Evolutionary conservation across 495 filamentous ascomycete species (phyloP).

Genomic region (Penicillium silybi): DNA sequence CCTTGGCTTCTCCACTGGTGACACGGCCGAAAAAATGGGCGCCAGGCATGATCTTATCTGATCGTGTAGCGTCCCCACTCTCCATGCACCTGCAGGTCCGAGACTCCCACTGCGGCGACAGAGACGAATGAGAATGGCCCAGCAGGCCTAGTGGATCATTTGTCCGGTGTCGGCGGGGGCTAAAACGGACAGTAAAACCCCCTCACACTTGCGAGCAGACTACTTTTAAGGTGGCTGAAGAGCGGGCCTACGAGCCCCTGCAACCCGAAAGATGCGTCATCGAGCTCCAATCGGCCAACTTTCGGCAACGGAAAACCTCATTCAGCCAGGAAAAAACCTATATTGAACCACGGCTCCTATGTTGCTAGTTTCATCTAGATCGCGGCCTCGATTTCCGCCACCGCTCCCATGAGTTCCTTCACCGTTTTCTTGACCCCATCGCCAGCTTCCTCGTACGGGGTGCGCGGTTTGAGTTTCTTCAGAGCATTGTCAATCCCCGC

Average conservation of each 20-base stretch:
- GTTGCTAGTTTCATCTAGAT: constrained; percentile 3
- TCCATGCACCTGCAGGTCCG: constrained; percentile 1
- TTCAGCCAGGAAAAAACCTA: background rate
- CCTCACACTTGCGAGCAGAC: constrained; percentile 4
- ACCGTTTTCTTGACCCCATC: constrained; percentile 46
- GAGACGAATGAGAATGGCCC: constrained; percentile 6
- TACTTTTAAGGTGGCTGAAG: background rate
- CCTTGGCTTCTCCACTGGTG: background rate
- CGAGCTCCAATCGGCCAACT: background rate
- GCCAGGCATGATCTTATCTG: constrained; percentile 27
- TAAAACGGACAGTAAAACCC: constrained; percentile 2
- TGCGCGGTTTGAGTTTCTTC: constrained; percentile 53
- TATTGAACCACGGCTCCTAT: background rate
- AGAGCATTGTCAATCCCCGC: constrained; percentile 55
- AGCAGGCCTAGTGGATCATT: constrained; percentile 5
- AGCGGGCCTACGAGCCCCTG: background rate
- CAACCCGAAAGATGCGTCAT: background rate
- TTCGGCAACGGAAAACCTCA: background rate
- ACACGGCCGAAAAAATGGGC: background rate
- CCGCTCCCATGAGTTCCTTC: constrained; percentile 42
- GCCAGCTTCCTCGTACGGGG: constrained; percentile 52
- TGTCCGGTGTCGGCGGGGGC: constrained; percentile 10
- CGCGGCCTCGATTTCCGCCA: constrained; percentile 45
- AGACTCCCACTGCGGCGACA: constrained; percentile 8
- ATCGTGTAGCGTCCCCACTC: constrained; percentile 23